Evolutionary conservation across 2,329 filamentous ascomycete species (phyloP), one percentile per base, ranked within the genome.

Genomic region (Annulohypoxylon truncatum): DNA sequence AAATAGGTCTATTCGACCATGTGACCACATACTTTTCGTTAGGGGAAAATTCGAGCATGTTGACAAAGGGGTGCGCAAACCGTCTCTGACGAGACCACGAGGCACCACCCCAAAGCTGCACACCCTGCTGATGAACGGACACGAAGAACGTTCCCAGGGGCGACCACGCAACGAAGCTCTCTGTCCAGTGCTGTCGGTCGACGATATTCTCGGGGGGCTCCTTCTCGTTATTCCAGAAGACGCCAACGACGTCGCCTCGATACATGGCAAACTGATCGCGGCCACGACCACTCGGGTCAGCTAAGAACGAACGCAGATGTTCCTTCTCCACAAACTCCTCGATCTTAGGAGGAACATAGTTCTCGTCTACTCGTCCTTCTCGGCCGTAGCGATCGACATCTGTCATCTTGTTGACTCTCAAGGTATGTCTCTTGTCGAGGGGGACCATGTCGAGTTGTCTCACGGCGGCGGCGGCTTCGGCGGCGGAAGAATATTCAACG

Each of bases 191-290:
- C 75, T 92, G 90, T 72, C 96, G 91, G 77, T 98, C 95, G 62
- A 99, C 93, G 35, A 97, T 88, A 69, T 88, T 89, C 80, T 99
- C 96, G 3, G 95, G 94, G 20, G 86, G 81, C 66, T 97, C 94
- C 81, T 92, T 95, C 82, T 97, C 96, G 85, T 96, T 97, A 84
- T 98, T 98, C 95, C 95, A 99, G 85, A 92, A 97, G 4, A 99
- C 92, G 64, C 94, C 94, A 35, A 99, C 96, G 68, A 90, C 91
- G 56, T 99, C 96, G 72, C 90, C 92, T 56, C 93, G 90, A 85
- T 92, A 97, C 88, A 98, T 94, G 79, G 92, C 92, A 75, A 98
- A 96, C 83, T 99, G 95, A 78, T 99, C 96, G 68, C 96, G 90
- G 71, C 93, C 93, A 72, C 93, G 93, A 57, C 85, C 88, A 59